Base-by-base conservation (phyloP, 176 grass and related monocot species). In the Hyparrhenia diplandra region DNA sequence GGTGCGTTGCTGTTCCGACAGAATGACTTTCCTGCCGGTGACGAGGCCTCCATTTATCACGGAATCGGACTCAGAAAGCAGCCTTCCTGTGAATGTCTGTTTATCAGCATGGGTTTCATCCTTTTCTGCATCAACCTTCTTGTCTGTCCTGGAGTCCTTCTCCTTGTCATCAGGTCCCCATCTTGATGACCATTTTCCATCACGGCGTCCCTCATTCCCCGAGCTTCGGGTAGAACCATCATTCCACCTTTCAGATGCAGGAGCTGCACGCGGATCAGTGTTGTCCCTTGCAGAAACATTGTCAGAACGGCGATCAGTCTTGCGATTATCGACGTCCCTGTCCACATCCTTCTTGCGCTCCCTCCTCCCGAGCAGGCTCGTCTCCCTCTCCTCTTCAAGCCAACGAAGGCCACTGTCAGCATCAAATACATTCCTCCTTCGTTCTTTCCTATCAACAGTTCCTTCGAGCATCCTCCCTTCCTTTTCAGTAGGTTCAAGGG, bases 341-440 rank as follows among this genome's bases (percentile, higher is more conserved):
- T 99, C 93, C 68, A 88, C 79, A 84, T 94, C 92, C 79, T 92
- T 94, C 74, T 87, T 93, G 36, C 83, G 90, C 45, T 92, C 97
- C 77, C 83, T 89, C 80, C 93, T 90, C 77, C 93, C 87, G 78
- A 95, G 89, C 65, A 93, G 78, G 63, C 91, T 89, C 41, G 88
- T 99, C 71, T 99, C 97, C 79, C 97, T 95, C 87, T 99, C 97
- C 83, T 99, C 97, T 73, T 96, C 97, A 42, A 90, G 97, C 97
- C 97, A 99, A 7, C 87, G 90, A 62, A 91, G 87, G 82, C 80
- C 74, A 84, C 63, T 87, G 74, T 92, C 93, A 79, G 90, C 77
- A 86, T 99, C 93, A 46, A 76, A 86, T 16, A 25, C 76, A 59
- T 85, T 96, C 47, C 84, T 78, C 34, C 89, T 78, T 55, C 87